Evolutionary conservation across 192 early-diverging fungal genomes (phyloP), one percentile per base, ranked within the genome.

Genomic region (Chytriomyces hyalinus): DNA sequence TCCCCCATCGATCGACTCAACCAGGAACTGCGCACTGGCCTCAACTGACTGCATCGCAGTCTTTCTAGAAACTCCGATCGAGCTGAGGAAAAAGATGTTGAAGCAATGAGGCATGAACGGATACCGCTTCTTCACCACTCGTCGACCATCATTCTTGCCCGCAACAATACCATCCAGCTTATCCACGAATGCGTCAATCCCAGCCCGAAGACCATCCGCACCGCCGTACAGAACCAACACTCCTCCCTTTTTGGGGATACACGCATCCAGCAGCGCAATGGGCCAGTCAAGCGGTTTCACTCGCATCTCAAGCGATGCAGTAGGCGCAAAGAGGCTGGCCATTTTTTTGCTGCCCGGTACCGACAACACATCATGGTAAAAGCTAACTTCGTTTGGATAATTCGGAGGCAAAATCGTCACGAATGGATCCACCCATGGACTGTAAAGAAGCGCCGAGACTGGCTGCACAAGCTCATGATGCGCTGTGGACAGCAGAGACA

Each of bases 151-250:
- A n/a, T 57, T 57, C 53, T 57, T 57, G 13, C 20, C 15, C 15
- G 13, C 53, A 3, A 68, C 66, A 61, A 47, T 28, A 2, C 49
- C 6, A 8, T 63, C 62, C 0, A 75, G 1, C 63, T 50, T 64
- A 20, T 75, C 73, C 8, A 75, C 73, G 48, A 75, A 75, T 9
- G 28, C 7, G 36, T 75, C 63, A 36, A 75, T 53, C 1, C 73
- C 73, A 5, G 26, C 73, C 6, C 73, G 61, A 22, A 75, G 65
- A 6, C 64, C 20, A 49, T 75, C 73, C 13, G 51, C 73, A 60
- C 73, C 73, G 15, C 73, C 64, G 53, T 65, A 66, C 17, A 75
- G 8, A 51, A 75, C 47, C 61, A 75, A 75, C 17, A 75, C 22
- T 22, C 47, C 64, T 15, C 53, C 43, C 5, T 20, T 28, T 47